Evolutionary conservation across 148 eudicot species (phyloP).

Genomic region (Heliamphora exappendiculata): DNA sequence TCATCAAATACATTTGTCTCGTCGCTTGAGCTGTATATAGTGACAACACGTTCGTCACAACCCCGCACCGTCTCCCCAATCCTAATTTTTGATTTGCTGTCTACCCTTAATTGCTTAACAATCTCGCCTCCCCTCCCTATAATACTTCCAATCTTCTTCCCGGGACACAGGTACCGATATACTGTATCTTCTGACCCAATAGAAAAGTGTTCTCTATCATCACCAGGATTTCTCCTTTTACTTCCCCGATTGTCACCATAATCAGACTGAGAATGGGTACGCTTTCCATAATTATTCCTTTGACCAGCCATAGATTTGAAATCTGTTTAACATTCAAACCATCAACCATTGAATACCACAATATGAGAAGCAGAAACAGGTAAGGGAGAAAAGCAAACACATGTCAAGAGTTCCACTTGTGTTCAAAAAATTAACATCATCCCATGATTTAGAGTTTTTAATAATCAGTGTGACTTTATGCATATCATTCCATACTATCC

Average conservation of each 20-base stretch:
- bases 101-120: constrained; percentile 73
- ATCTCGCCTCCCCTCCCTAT: constrained; percentile 99
- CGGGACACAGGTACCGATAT: constrained; percentile 85
- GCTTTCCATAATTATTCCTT: constrained; percentile 68
- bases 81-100: constrained; percentile 77
- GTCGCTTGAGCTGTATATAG: constrained; percentile 65
- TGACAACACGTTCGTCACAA: constrained; percentile 76
- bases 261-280: constrained; percentile 58
- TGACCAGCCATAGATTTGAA: constrained; percentile 71
- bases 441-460: no score
- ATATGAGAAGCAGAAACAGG: not conserved
- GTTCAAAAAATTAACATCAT: not conserved
- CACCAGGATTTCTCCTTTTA: constrained; percentile 64
- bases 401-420: not conserved
- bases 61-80: constrained; percentile 89
- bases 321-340: constrained; percentile 8
- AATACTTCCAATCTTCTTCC: constrained; percentile 84
- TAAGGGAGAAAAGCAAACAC: not conserved
- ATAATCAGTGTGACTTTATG: no score
- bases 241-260: constrained; percentile 62
- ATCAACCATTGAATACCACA: not conserved
- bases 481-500: no score
- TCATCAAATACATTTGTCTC: constrained; percentile 70
- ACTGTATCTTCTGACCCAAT: constrained; percentile 85
- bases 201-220: constrained; percentile 52